Base-by-base conservation (phyloP, 2,329 filamentous ascomycete genomes). In the Tolypocladium endophyticum region DNA sequence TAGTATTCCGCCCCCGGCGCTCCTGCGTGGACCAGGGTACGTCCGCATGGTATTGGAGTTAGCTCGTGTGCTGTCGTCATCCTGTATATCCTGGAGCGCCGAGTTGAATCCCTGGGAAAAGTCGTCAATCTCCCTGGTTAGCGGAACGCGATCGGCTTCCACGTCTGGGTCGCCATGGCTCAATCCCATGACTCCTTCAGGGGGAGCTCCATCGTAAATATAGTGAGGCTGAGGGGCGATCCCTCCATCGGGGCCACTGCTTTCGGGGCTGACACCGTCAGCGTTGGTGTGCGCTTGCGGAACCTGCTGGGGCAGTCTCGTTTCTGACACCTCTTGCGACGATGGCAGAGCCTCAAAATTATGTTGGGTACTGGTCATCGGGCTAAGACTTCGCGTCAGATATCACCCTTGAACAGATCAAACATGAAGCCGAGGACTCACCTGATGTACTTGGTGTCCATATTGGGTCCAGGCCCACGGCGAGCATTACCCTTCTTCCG, bases 91-190 rank as follows among this genome's bases (percentile, higher is more conserved):
- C 71, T 76, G 62, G 38, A 82, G 69, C 2, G 72, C 76, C 1
- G 76, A 71, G 60, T 73, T 71, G 61, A 75, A 77, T 58, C 75
- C 73, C 7, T 75, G 72, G 8, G 74, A 72, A 60, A 79, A 80
- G 30, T 81, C 79, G 28, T 80, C 77, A 36, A 76, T 70, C 60
- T 67, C 67, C 14, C 76, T 71, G 0, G 74, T 74, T 55, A 79
- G 67, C 18, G 77, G 76, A 9, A 74, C 68, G 59, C 73, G 69
- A 33, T 79, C 75, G 43, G 65, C 66, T 55, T 70, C 70, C 66
- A 61, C 63, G 41, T 58, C 67, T 39, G 57, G 67, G 18, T 64
- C 66, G 12, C 65, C 66, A 1, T 67, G 66, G 53, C 68, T 62
- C 41, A 65, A 62, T 56, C 65, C 38, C 58, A 61, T 50, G 16